Evolutionary conservation across 768 basidiomycete genomes (phyloP).

Genomic region (Coprinellus micaceus): DNA sequence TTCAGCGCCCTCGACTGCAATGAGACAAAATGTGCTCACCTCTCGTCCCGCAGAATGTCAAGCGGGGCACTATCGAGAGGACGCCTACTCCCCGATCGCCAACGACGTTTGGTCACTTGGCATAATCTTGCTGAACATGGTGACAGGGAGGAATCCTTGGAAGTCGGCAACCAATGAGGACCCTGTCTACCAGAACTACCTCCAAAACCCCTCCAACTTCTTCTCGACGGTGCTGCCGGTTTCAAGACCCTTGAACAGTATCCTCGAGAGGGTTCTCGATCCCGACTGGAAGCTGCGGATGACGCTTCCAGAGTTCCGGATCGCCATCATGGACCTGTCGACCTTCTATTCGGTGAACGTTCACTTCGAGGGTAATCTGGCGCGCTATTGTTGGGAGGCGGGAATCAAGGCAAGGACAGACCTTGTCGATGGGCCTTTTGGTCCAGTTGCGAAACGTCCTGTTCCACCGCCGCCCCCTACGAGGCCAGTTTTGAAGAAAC

Average conservation of each 20-base stretch:
- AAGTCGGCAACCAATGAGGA: constrained; percentile 80
- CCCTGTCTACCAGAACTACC: constrained; percentile 86
- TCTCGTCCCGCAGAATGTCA: constrained; percentile 70
- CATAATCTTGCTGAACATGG: constrained; percentile 92
- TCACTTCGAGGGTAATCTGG: constrained; percentile 78
- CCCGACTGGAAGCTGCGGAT: constrained; percentile 60
- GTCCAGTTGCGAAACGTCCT: constrained; percentile 1
- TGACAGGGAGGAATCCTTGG: constrained; percentile 96
- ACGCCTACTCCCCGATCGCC: constrained; percentile 77
- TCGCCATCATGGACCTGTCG: constrained; percentile 51
- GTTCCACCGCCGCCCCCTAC: constrained; percentile 6
- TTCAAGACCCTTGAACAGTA: constrained; percentile 65
- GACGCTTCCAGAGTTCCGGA: constrained; percentile 52
- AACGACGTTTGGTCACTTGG: constrained; percentile 98
- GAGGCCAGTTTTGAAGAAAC: not conserved
- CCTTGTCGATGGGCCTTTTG: not conserved
- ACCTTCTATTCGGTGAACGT: constrained; percentile 74
- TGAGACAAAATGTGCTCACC: not conserved
- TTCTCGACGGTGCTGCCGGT: constrained; percentile 84
- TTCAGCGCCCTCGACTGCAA: not conserved
- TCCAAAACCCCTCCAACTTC: constrained; percentile 71
- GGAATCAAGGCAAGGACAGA: constrained; percentile 24
- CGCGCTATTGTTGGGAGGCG: constrained; percentile 75
- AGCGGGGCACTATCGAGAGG: constrained; percentile 59
- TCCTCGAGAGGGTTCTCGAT: constrained; percentile 71